Percentiles rank a stretch among this genome's conserved stretches.
These are phyloP conservation scores for Aspergillus sp. DNA, from an alignment of 2,329 filamentous ascomycete genomes.

Conservation along the genomic window DNA sequence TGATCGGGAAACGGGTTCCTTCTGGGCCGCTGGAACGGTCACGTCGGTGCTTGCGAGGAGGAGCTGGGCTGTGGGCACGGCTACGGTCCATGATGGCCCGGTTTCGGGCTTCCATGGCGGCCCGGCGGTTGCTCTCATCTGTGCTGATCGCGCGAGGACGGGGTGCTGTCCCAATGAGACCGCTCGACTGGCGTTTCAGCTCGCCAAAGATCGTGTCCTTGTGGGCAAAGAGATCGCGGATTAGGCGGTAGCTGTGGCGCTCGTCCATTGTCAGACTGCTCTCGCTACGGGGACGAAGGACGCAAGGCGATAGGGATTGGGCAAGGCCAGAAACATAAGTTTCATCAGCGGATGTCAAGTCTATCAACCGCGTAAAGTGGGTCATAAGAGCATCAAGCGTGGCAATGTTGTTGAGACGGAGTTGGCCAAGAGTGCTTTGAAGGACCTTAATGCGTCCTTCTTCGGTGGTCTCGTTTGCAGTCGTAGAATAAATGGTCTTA, in stretches of 20 bases:
- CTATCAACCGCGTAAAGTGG: constrained; percentile 94
- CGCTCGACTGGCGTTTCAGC: constrained; percentile 70
- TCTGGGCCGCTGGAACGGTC: constrained; percentile 72
- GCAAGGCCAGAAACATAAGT: constrained; percentile 75
- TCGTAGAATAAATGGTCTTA: constrained; percentile 90
- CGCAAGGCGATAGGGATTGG: constrained; percentile 73
- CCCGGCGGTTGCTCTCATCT: constrained; percentile 91
- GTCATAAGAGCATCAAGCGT: constrained; percentile 98
- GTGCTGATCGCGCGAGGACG: constrained; percentile 87
- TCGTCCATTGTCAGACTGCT: constrained; percentile 94
- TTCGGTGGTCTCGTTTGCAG: constrained; percentile 73
- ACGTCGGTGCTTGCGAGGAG: constrained; percentile 62
- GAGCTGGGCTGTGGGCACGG: constrained; percentile 69
- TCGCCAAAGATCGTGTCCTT: constrained; percentile 96
- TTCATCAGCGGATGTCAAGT: constrained; percentile 94
- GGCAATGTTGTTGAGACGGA: constrained; percentile 94
- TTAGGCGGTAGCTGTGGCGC: constrained; percentile 83
- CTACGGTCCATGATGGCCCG: constrained; percentile 71
- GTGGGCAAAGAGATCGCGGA: constrained; percentile 88
- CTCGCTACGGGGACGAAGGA: constrained; percentile 82
- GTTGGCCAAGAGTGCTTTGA: constrained; percentile 91
- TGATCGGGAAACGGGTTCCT: constrained; percentile 84
- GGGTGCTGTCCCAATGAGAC: constrained; percentile 52
- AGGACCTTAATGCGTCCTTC: constrained; percentile 82
- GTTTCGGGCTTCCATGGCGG: constrained; percentile 90